phyloP scores from a whole-genome alignment of 2,329 filamentous ascomycete genomes.

The Diaporthe sp. region DNA sequence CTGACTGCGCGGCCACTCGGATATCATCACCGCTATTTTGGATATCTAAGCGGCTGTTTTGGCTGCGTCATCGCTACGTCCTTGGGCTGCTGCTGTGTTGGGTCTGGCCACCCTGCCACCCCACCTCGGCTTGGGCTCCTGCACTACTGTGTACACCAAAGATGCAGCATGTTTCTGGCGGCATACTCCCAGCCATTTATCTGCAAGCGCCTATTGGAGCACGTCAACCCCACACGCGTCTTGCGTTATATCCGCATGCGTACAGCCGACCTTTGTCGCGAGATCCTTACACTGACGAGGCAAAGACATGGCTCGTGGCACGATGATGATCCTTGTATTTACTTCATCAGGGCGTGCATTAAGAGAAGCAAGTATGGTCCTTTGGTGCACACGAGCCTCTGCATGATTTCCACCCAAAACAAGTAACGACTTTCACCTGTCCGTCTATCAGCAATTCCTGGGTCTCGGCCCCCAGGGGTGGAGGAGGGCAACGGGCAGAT shows the following conservation, averaged over 20 bases:
- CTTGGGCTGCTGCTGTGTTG: slow-evolving; percentile 21
- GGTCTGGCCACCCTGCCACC: neutral
- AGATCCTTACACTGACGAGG: neutral
- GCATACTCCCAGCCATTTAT: neutral
- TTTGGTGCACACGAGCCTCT: neutral
- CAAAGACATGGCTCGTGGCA: neutral
- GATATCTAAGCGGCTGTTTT: neutral
- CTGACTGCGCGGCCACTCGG: slow-evolving; percentile 9
- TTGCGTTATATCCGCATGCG: slow-evolving; percentile 16
- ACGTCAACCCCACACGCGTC: neutral
- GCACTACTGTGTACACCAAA: neutral
- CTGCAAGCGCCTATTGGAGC: neutral
- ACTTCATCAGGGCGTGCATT: neutral
- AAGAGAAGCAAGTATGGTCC: slow-evolving; percentile 21
- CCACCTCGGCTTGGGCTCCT: neutral
- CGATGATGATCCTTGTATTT: slow-evolving; percentile 15
- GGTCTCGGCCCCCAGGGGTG: neutral
- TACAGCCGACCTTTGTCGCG: neutral
- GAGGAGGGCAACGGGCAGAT: neutral
- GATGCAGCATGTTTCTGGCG: slow-evolving; percentile 6
- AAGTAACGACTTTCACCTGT: slow-evolving; percentile 9
- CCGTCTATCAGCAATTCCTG: neutral
- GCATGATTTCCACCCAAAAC: slow-evolving; percentile 1
- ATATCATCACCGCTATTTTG: slow-evolving; percentile 18
- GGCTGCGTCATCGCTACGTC: neutral